Evolutionary conservation across 2,329 filamentous ascomycete genomes (phyloP).

Genomic region (Alternaria dauci): DNA sequence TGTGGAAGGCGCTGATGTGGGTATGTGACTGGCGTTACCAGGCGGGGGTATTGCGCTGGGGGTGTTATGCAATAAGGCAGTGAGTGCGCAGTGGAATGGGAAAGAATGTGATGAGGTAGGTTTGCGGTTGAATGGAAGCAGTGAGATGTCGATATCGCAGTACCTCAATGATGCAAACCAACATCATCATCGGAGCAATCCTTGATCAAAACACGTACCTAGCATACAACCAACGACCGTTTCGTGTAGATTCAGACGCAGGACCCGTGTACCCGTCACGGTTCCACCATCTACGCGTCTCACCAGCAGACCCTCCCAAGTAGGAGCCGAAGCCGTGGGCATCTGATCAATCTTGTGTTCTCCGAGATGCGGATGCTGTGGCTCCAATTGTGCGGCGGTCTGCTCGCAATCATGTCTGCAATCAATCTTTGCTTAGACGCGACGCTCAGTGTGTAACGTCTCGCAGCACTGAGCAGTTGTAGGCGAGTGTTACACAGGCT

Average conservation of each 20-base stretch:
- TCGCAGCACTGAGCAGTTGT: constrained; percentile 5
- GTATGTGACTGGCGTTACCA: not conserved
- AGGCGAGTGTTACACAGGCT: constrained; percentile 19
- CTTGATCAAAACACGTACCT: not conserved
- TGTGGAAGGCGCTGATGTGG: not conserved
- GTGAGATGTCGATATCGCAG: not conserved
- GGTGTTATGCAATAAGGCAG: not conserved
- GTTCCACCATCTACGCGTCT: not conserved
- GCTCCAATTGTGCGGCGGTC: not conserved
- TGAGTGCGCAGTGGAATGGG: not conserved
- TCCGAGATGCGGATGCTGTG: not conserved
- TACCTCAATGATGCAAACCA: not conserved
- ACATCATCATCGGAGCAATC: not conserved
- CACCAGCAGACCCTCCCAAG: not conserved
- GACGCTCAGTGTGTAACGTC: not conserved
- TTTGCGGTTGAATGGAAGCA: not conserved
- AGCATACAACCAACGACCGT: not conserved
- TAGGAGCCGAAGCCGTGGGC: not conserved
- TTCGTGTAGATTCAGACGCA: not conserved
- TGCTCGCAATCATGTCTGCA: not conserved
- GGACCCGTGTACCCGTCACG: not conserved
- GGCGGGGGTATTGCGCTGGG: not conserved
- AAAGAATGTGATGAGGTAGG: not conserved
- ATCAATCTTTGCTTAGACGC: not conserved
- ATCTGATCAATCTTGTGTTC: constrained; percentile 1